Conservation (phyloP, 2,329 filamentous ascomycete species). For the Pyrenophora graminea region DNA sequence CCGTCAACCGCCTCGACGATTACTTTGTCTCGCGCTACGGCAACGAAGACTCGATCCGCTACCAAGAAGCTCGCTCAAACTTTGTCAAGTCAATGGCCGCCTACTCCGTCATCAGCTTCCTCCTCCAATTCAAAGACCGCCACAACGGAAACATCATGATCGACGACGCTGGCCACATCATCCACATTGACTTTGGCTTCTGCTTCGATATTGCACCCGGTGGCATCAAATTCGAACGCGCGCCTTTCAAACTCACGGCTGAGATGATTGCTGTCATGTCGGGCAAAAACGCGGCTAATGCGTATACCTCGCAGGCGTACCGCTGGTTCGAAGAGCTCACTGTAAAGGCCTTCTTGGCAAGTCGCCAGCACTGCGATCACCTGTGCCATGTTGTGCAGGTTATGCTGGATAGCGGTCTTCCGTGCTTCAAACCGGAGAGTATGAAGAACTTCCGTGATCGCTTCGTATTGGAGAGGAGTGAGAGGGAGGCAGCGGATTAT, state of each 20-base stretch:
- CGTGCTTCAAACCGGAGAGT: conserved; percentile 97
- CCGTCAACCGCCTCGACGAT: conserved; percentile 96
- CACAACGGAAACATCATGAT: conserved; percentile 88
- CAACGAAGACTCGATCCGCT: conserved; percentile 90
- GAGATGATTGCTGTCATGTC: conserved; percentile 99
- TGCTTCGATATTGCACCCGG: conserved; percentile 98
- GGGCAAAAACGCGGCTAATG: conserved; percentile 57
- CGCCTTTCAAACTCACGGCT: conserved; percentile 94
- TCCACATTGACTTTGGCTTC: conserved; percentile 95
- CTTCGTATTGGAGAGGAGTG: conserved; percentile 89
- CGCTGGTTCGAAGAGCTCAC: conserved; percentile 96
- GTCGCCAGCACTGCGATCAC: conserved; percentile 83
- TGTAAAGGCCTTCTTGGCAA: conserved; percentile 91
- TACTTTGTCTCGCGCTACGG: conserved; percentile 98
- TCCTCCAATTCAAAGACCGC: conserved; percentile 96
- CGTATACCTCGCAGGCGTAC: conserved; percentile 76
- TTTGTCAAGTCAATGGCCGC: conserved; percentile 99
- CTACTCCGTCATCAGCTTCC: conserved; percentile 94
- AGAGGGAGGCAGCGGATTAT: conserved; percentile 91
- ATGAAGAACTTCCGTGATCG: conserved; percentile 89
- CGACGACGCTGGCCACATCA: conserved; percentile 82
- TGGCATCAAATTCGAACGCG: conserved; percentile 95
- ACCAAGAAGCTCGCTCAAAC: conserved; percentile 93
- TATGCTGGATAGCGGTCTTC: conserved; percentile 95
- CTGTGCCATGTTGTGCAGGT: conserved; percentile 85